phyloP scores from a whole-genome alignment of 2,329 filamentous ascomycete genomes.

The Boeremia lycopersici region DNA sequence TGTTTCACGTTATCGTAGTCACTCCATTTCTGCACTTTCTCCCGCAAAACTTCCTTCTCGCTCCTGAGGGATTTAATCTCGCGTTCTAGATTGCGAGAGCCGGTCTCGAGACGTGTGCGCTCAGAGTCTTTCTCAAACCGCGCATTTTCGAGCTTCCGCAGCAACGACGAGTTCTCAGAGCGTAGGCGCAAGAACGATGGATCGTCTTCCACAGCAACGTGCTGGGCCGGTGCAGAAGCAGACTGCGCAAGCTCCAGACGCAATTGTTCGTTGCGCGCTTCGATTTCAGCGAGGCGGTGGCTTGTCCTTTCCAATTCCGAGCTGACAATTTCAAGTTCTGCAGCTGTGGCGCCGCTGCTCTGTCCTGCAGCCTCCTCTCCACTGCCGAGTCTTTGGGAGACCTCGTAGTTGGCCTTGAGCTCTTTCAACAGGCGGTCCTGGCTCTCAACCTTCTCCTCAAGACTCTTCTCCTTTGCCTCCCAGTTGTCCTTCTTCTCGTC shows the following conservation, averaged over 20 bases:
- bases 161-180: conserved; percentile 89
- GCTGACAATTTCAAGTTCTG: conserved; percentile 91
- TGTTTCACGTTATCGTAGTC: conserved; percentile 98
- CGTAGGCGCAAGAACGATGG: conserved; percentile 85
- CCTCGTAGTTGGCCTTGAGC: conserved; percentile 95
- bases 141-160: conserved; percentile 84
- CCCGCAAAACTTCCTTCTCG: conserved; percentile 79
- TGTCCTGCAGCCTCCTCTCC: conserved; percentile 67
- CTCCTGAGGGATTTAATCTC: conserved; percentile 75
- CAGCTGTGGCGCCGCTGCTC: conserved; percentile 72
- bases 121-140: conserved; percentile 83
- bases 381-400: conserved; percentile 84
- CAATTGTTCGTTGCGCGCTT: conserved; percentile 92
- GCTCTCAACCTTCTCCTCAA: conserved; percentile 93
- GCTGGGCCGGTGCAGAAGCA: conserved; percentile 71
- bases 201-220: conserved; percentile 79
- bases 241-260: conserved; percentile 88
- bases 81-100: conserved; percentile 78
- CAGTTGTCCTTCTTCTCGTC: conserved; percentile 96
- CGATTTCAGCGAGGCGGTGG: conserved; percentile 83
- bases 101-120: conserved; percentile 76
- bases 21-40: conserved; percentile 84
- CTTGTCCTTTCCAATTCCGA: conserved; percentile 91
- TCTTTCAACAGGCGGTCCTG: conserved; percentile 92
- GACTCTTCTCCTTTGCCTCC: conserved; percentile 86